Evolutionary conservation across 306 rosid genomes (phyloP), one percentile per base, ranked within the genome.

Genomic region (Geum urbanum): DNA sequence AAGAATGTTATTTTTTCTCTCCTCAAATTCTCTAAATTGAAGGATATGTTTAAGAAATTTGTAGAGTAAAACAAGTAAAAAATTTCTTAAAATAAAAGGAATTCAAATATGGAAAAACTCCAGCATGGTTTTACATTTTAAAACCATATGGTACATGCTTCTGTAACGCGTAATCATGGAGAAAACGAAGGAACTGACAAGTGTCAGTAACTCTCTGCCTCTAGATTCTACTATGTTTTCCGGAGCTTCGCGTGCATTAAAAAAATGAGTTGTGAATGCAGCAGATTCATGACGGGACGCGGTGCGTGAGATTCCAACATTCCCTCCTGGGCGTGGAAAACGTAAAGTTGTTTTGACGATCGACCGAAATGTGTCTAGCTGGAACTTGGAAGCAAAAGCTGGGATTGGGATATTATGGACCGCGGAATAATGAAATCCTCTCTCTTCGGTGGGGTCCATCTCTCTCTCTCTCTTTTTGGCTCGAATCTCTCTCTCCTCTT

Each of bases 351-450:
- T 15, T 3, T 16, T 4, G 1, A 46, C 32, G 63, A 20, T 63
- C 18, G 24, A 48, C 37, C 37, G 37, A 32, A 32, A 32, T 32
- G 37, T 32, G 37, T 32, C 37, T 45, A 67, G 72, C 78, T 60
- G 74, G 74, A 78, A 66, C 59, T 7, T 46, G 63, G 16, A 35
- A 69, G 77, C 69, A 20, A 50, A 27, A 41, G 57, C 65, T 72
- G 71, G 77, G 67, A 54, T 20, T 3, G 37, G 37, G 37, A 24
- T 32, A 32, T 32, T 32, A 56, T 56, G 70, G 48, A 76, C 67
- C 24, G 70, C 57, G 24, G 22, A 19, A 39, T 2, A 11, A 10
- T 4, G 40, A 56, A 41, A 32, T 32, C 4, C 35, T 4, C 27
- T 19, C 15, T 41, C 16, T 8, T 37, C 9, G 3, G 39, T 64